Percentiles rank a stretch among this genome's conserved stretches.
phyloP scores from a whole-genome alignment of 2,329 filamentous ascomycete species.

The Apiospora phragmitis region DNA sequence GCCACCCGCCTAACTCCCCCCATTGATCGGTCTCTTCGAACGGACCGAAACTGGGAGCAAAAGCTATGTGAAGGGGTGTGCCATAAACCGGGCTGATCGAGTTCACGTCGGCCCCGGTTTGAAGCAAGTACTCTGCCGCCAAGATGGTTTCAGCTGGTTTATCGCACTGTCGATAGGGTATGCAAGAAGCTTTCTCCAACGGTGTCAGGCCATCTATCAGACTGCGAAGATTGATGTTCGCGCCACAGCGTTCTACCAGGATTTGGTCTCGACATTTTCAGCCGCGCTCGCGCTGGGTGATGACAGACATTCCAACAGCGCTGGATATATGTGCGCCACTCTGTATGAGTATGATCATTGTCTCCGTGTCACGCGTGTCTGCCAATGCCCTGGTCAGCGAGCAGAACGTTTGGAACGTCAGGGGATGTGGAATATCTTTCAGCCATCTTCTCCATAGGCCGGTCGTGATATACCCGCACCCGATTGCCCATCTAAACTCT shows the following conservation, averaged over 20 bases:
- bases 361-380: neutral
- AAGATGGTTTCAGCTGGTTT: no score
- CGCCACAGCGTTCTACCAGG: no score
- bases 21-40: neutral
- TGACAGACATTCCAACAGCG: neutral
- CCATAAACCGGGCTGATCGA: neutral
- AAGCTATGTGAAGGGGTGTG: neutral
- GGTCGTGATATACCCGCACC: neutral
- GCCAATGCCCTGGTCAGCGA: neutral
- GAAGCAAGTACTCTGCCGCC: no score
- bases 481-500: neutral
- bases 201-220: neutral
- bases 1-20: neutral
- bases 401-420: neutral
- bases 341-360: neutral
- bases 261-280: no score
- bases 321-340: neutral
- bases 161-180: no score
- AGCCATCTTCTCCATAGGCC: neutral
- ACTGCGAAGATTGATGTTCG: neutral
- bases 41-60: neutral
- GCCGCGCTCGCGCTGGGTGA: no score
- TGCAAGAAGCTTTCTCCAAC: neutral
- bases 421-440: neutral
- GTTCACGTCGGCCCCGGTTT: neutral